Evolutionary conservation across 331 rosid genomes (phyloP).

Genomic region (Rhamnella rubrinervis): DNA sequence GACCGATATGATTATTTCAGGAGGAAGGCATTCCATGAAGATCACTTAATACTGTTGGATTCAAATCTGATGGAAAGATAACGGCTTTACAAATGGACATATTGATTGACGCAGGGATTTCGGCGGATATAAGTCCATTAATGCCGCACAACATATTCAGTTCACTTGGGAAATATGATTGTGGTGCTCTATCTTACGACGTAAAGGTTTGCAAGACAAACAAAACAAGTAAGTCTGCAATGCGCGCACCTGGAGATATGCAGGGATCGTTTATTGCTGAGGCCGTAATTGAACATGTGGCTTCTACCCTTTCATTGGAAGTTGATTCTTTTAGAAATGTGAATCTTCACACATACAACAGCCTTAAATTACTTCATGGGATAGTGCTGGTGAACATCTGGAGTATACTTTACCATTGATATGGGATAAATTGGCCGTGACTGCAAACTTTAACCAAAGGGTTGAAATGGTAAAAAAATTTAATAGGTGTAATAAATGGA

Average conservation of each 20-base stretch:
- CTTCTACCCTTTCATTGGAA: constrained; percentile 67
- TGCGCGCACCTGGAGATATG: constrained; percentile 90
- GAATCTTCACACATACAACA: constrained; percentile 70
- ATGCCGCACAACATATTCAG: constrained; percentile 52
- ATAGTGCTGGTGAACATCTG: constrained; percentile 52
- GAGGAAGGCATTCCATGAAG: constrained; percentile 97
- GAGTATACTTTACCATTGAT: constrained; percentile 83
- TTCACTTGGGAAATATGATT: constrained; percentile 75
- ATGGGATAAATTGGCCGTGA: constrained; percentile 64
- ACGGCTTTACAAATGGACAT: constrained; percentile 75
- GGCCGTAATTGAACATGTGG: constrained; percentile 80
- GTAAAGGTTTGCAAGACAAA: constrained; percentile 88
- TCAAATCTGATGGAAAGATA: constrained; percentile 79
- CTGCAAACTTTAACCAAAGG: constrained; percentile 60
- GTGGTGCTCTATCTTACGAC: constrained; percentile 86
- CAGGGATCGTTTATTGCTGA: constrained; percentile 95
- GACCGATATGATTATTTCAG: constrained; percentile 90
- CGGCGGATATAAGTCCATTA: constrained; percentile 57
- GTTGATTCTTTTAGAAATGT: constrained; percentile 68
- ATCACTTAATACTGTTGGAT: constrained; percentile 80
- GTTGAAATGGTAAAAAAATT: constrained; percentile 51
- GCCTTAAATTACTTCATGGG: constrained; percentile 58
- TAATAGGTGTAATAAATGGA: constrained; percentile 66
- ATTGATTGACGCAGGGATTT: constrained; percentile 77
- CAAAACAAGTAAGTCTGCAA: constrained; percentile 75